A percentile compares a stretch with the other conserved stretches of the same genome.
These are phyloP conservation scores for Vitis amurensis DNA, from an alignment of 164 flowering plant genomes.

Conservation along the genomic window DNA sequence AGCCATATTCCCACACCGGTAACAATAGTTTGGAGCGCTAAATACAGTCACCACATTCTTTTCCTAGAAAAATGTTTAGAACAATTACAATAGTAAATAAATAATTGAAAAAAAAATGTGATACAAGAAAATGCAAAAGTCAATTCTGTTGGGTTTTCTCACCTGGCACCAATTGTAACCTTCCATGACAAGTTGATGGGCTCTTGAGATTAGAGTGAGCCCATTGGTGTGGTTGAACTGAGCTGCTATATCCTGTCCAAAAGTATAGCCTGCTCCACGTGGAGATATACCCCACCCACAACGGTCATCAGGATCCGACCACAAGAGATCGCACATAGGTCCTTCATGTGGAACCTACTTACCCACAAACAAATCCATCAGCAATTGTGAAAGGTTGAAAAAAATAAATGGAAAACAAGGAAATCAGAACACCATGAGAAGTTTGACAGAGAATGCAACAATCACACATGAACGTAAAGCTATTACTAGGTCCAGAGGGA, in stretches of 20 bases:
- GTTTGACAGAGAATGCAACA: neutral
- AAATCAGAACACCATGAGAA: neutral
- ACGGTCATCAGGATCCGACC: conserved; percentile 54
- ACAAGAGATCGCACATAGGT: conserved; percentile 51
- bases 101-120: neutral
- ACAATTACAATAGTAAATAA: neutral
- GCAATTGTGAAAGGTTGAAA: neutral
- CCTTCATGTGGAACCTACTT: conserved; percentile 49
- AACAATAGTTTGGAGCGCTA: conserved; percentile 48
- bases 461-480: neutral
- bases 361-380: neutral
- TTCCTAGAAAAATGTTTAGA: conserved; percentile 17
- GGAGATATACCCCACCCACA: conserved; percentile 57
- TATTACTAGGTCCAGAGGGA: too few relatives aligned
- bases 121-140: neutral
- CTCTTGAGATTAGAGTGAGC: conserved; percentile 40
- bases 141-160: neutral
- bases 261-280: conserved; percentile 49
- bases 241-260: conserved; percentile 47
- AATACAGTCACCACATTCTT: conserved; percentile 51
- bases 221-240: conserved; percentile 50
- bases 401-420: neutral
- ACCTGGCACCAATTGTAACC: conserved; percentile 53
- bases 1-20: conserved; percentile 52
- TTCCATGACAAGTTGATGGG: conserved; percentile 54